Conservation (phyloP, 2,329 filamentous ascomycete genomes). For the Elsinoe fawcettii region DNA sequence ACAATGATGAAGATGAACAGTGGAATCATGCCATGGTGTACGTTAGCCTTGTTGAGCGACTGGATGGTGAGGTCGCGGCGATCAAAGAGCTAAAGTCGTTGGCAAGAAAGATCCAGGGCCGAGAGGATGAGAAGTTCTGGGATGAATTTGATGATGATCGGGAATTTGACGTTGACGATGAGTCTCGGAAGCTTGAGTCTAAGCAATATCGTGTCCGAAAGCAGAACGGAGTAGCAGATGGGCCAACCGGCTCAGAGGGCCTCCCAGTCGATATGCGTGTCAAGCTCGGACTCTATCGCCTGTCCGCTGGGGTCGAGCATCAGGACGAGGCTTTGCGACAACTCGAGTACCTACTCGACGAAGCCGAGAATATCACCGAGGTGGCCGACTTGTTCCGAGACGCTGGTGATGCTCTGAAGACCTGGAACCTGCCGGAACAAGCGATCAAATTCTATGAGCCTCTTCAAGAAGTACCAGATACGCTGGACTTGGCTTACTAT, state of each 20-base stretch:
- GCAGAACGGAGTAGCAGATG: conserved; percentile 19
- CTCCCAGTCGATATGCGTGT: conserved; percentile 76
- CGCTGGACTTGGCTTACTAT: conserved; percentile 44
- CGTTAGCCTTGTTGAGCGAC: conserved; percentile 66
- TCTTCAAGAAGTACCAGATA: conserved; percentile 39
- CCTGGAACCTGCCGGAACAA: conserved; percentile 44
- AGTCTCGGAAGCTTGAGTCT: conserved; percentile 56
- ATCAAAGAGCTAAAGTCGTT: conserved; percentile 63
- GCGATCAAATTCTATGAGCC: conserved; percentile 53
- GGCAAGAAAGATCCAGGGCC: conserved; percentile 74
- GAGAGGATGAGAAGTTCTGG: conserved; percentile 69
- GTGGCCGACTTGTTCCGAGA: conserved; percentile 77
- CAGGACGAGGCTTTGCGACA: conserved; percentile 57
- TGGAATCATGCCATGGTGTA: conserved; percentile 88
- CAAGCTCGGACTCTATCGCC: conserved; percentile 75
- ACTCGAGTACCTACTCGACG: conserved; percentile 55
- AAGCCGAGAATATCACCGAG: conserved; percentile 54
- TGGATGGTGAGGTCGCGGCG: conserved; percentile 56
- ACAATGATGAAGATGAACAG: conserved; percentile 38
- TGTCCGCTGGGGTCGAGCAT: conserved; percentile 51
- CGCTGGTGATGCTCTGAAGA: conserved; percentile 52
- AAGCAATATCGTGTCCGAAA: conserved; percentile 51
- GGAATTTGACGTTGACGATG: conserved; percentile 75
- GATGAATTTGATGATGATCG: conserved; percentile 59
- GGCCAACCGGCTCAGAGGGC: conserved; percentile 56